A percentile compares a stretch with the other conserved stretches of the same genome.
These are phyloP conservation scores for Sicyos edulis DNA, from an alignment of 306 rosid species.

Conservation along the genomic window DNA sequence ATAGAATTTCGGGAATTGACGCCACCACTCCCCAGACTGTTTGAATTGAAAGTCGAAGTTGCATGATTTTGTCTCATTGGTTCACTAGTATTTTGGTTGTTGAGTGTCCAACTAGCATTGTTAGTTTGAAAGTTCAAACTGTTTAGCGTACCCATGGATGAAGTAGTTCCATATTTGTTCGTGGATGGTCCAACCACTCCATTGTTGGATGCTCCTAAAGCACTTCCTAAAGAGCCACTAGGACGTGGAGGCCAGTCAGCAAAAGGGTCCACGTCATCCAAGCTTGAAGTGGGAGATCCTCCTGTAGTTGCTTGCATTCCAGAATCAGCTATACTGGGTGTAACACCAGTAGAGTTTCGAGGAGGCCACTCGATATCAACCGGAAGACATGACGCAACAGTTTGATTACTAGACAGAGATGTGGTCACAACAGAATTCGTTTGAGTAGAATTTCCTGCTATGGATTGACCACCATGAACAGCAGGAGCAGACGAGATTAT, in stretches of 20 bases:
- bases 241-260: constrained; percentile 92
- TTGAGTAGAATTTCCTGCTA: constrained; percentile 36
- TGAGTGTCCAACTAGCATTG: constrained; percentile 47
- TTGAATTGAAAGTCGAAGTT: constrained; percentile 30
- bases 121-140: constrained; percentile 41
- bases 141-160: constrained; percentile 45
- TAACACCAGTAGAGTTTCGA: constrained; percentile 38
- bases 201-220: constrained; percentile 48
- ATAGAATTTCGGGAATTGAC: constrained; percentile 43
- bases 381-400: constrained; percentile 57
- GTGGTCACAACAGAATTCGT: constrained; percentile 31
- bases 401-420: constrained; percentile 45
- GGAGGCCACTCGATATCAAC: constrained; percentile 98
- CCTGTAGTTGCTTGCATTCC: constrained; percentile 48
- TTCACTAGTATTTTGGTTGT: constrained; percentile 36
- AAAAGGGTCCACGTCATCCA: constrained; percentile 68
- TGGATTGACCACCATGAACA: constrained; percentile 34
- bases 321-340: constrained; percentile 40
- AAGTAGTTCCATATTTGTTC: constrained; percentile 40
- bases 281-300: constrained; percentile 51
- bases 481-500: constrained; percentile 28
- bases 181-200: constrained; percentile 40
- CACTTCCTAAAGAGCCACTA: constrained; percentile 48
- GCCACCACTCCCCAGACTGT: constrained; percentile 38
- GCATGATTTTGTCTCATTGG: constrained; percentile 42